Percentiles rank a stretch among this genome's conserved stretches.
Evolutionary conservation across 768 basidiomycete species (phyloP).

Genomic region (Kwoniella sp.): DNA sequence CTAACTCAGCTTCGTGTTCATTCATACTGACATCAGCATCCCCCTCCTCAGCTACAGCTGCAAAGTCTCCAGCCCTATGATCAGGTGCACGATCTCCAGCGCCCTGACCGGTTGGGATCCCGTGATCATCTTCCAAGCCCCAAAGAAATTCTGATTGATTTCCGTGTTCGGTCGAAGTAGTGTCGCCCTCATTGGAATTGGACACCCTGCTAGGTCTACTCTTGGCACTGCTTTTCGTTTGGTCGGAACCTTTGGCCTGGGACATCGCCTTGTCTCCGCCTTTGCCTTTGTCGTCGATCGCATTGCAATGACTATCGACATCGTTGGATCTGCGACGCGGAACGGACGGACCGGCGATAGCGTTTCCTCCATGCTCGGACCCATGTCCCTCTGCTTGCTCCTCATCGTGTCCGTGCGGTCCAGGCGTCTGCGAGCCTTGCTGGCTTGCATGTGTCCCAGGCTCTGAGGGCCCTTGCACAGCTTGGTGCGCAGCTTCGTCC

Average conservation of each 20-base stretch:
- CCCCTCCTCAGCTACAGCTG: too few relatives aligned
- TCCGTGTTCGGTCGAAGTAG: not conserved
- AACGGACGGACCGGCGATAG: not conserved
- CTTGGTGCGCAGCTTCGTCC: not conserved
- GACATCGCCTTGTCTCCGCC: not conserved
- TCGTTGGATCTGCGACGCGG: not conserved
- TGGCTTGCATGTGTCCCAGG: too few relatives aligned
- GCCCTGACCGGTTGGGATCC: not conserved
- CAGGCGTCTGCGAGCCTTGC: too few relatives aligned
- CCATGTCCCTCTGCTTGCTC: too few relatives aligned
- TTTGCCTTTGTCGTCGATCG: not conserved
- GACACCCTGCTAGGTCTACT: not conserved
- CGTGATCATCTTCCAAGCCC: not conserved
- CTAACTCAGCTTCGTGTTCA: too few relatives aligned
- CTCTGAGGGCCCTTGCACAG: too few relatives aligned
- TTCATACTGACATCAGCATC: too few relatives aligned
- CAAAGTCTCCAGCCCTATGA: not conserved
- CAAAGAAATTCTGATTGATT: not conserved
- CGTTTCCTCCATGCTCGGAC: too few relatives aligned
- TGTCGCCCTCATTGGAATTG: not conserved
- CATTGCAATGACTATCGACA: too few relatives aligned
- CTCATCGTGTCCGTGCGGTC: too few relatives aligned
- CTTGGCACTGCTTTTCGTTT: not conserved
- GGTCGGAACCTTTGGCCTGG: not conserved
- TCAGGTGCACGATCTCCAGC: not conserved